Percentiles rank a stretch among this genome's conserved stretches.
Conservation (phyloP, 768 basidiomycete species). For the Kwoniella heveanensis region DNA sequence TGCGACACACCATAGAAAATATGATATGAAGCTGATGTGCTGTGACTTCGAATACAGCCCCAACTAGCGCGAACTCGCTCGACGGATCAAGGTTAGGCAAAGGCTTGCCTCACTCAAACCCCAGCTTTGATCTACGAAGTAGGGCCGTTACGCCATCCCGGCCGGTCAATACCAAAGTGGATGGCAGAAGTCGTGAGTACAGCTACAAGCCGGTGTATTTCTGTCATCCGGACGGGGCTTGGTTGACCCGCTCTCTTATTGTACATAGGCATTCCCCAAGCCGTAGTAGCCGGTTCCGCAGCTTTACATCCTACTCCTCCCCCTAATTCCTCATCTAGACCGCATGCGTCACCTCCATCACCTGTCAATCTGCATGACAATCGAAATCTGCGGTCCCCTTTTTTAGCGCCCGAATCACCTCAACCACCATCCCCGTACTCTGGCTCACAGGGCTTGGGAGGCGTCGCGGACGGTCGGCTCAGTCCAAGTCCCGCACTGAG, state of each 20-base stretch:
- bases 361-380: conserved; percentile 4
- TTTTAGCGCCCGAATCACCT: conserved; percentile 36
- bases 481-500: conserved; percentile 24
- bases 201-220: too few relatives aligned
- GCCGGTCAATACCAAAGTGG: conserved; percentile 15
- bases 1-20: neutral
- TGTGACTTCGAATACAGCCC: neutral
- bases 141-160: conserved; percentile 36
- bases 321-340: conserved; percentile 1
- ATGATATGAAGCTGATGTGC: neutral
- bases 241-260: too few relatives aligned
- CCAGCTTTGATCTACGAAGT: conserved; percentile 40
- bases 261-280: conserved; percentile 47
- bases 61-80: neutral
- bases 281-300: conserved; percentile 36
- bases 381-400: conserved; percentile 36
- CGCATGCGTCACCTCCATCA: conserved; percentile 14
- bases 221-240: too few relatives aligned
- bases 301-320: conserved; percentile 34
- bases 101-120: conserved; percentile 37
- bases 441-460: neutral
- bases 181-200: conserved; percentile 47
- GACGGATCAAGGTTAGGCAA: conserved; percentile 5
- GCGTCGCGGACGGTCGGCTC: conserved; percentile 9
- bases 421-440: conserved; percentile 20